phyloP scores from a whole-genome alignment of 176 grass and related monocot species.

The Leersia perrieri region DNA sequence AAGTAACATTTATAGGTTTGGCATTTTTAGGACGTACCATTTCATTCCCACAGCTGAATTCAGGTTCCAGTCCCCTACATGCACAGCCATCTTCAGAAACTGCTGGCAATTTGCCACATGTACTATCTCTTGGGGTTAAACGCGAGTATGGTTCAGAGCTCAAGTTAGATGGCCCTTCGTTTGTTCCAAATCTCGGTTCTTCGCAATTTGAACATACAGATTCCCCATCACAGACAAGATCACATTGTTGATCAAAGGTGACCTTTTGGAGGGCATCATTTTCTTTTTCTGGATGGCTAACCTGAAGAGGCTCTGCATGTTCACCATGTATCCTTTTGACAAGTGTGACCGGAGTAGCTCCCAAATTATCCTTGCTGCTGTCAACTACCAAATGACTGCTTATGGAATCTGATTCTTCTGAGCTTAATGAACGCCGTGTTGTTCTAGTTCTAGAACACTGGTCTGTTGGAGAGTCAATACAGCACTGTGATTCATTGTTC shows the following conservation, averaged over 20 bases:
- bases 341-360: neutral
- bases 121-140: constrained; percentile 8
- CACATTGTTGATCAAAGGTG: neutral
- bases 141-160: constrained; percentile 5
- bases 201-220: constrained; percentile 40
- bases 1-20: neutral
- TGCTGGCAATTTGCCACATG: neutral
- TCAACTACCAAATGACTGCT: neutral
- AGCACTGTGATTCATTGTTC: constrained; percentile 14
- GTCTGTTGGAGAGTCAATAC: constrained; percentile 21
- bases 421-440: constrained; percentile 24
- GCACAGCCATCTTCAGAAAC: constrained; percentile 20
- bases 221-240: constrained; percentile 28
- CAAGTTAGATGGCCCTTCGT: neutral
- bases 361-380: constrained; percentile 8
- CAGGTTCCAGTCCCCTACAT: neutral
- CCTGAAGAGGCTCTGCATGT: neutral
- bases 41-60: neutral
- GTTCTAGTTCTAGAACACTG: constrained; percentile 37
- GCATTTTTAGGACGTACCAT: constrained; percentile 19
- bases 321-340: neutral
- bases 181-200: constrained; percentile 18
- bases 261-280: constrained; percentile 16
- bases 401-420: constrained; percentile 28
- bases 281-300: neutral